phyloP scores from a whole-genome alignment of 1,284 basidiomycete genomes.

The Malassezia brasiliensis region DNA sequence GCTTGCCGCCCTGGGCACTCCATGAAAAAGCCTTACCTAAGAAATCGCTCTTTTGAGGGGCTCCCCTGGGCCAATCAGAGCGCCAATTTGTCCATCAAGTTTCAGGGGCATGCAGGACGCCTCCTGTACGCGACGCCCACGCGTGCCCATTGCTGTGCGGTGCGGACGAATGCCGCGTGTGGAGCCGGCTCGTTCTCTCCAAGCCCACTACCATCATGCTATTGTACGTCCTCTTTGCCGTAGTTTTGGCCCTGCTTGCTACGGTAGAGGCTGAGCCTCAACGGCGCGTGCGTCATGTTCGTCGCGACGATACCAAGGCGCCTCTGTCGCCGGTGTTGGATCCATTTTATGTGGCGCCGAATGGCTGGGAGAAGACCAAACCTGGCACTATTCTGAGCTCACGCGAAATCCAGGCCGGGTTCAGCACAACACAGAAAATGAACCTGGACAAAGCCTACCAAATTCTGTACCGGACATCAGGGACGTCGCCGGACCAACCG shows the following conservation, averaged over 20 bases:
- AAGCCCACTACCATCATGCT: not conserved
- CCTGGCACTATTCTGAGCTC: conserved; percentile 11
- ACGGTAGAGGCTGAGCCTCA: not conserved
- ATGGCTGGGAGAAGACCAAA: conserved; percentile 11
- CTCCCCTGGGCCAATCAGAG: no score
- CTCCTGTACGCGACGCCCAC: not conserved
- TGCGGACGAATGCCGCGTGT: not conserved
- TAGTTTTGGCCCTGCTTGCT: not conserved
- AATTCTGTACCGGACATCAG: conserved; percentile 26
- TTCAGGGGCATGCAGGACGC: not conserved
- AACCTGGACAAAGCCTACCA: conserved; percentile 26
- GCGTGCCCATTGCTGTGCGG: no score
- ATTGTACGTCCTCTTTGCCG: not conserved
- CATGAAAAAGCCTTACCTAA: no score
- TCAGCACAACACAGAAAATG: conserved; percentile 19
- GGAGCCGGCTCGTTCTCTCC: not conserved
- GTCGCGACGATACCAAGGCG: not conserved
- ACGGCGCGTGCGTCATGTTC: not conserved
- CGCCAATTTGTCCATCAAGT: no score
- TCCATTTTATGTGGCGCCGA: conserved; percentile 13
- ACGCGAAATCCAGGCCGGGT: conserved; percentile 9
- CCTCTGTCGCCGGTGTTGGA: conserved; percentile 10
- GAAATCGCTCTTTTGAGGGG: no score
- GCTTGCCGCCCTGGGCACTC: no score
- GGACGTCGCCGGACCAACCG: not conserved